Percentiles rank a stretch among this genome's conserved stretches.
phyloP scores from a whole-genome alignment of 2,329 filamentous ascomycete species.

The Dothistroma septosporum region DNA sequence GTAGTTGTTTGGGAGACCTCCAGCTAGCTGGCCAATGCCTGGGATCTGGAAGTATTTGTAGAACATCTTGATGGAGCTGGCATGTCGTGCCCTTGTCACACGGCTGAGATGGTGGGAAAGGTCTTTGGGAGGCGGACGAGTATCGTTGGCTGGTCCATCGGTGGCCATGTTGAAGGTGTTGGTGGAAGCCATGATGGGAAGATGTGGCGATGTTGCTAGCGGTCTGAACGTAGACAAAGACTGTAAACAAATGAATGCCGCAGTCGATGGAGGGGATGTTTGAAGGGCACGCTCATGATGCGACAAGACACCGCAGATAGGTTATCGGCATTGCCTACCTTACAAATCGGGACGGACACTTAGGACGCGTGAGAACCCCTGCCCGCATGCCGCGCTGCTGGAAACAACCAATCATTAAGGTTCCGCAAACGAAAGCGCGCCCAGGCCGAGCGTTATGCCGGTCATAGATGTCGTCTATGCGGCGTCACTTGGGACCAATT shows the following conservation, averaged over 20 bases:
- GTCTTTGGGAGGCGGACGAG: constrained; percentile 57
- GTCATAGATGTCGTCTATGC: neutral
- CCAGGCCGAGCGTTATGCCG: neutral
- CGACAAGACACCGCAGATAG: neutral
- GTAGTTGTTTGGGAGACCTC: constrained; percentile 68
- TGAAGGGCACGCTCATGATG: neutral
- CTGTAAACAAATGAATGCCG: neutral
- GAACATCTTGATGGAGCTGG: constrained; percentile 70
- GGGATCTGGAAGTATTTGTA: constrained; percentile 77
- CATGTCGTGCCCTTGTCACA: constrained; percentile 59
- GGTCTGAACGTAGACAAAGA: neutral
- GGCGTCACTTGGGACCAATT: neutral
- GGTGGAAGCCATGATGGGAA: neutral
- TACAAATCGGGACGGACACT: neutral
- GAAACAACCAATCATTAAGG: neutral
- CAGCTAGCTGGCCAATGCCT: constrained; percentile 58
- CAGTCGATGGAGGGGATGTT: neutral
- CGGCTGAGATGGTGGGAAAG: constrained; percentile 75
- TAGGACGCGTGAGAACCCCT: neutral
- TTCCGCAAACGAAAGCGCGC: neutral
- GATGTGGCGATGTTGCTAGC: neutral
- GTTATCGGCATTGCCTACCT: neutral
- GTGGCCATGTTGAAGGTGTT: neutral
- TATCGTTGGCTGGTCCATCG: constrained; percentile 17
- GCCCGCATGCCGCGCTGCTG: neutral